Base-by-base conservation (phyloP, 108 stramenopile species). In the Hondaea fermentalgiana region DNA sequence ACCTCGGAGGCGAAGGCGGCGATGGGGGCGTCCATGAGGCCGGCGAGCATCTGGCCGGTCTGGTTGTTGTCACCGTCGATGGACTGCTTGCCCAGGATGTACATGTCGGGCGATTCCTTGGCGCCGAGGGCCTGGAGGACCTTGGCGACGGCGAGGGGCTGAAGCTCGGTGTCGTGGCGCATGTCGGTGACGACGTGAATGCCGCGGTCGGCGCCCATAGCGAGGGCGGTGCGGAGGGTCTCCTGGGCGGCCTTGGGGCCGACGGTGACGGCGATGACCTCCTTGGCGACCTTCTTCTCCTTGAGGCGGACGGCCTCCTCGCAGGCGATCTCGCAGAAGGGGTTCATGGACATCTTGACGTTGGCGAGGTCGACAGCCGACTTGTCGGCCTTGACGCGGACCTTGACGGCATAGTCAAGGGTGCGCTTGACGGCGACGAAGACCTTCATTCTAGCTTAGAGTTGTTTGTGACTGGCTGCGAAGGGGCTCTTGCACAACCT, bases 301-400 rank as follows among this genome's bases (percentile, higher is more conserved):
- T 99, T 99, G 88, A 98, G 91, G 35, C 97, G 97, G 57, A 99
- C 96, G 60, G 98, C 98, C 90, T 99, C 98, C 95, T 99, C 99
- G 53, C 94, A 92, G 5, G 94, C 94, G 89, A 98, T 97, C 93
- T 99, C 98, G 91, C 99, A 99, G 92, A 99, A 99, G n/a, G 99
- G 99, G 92, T 99, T 99, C 96, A 99, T 95, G 88, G 95, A 95
- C 97, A 98, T 98, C 93, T 99, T 99, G 60, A 98, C 97, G 90
- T 98, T 99, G 90, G 93, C 93, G 58, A 98, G 93, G 87, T 99
- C 98, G 57, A 99, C 98, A 58, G 89, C 94, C 14, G 72, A 90
- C 90, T 97, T 94, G 90, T 96, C 96, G 72, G 98, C 94, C 60
- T 95, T 93, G 60, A 99, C 97, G 59, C 98, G 97, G 88, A 99